Conservation (phyloP, 2,329 filamentous ascomycete genomes). For the Colletotrichum musicola region DNA sequence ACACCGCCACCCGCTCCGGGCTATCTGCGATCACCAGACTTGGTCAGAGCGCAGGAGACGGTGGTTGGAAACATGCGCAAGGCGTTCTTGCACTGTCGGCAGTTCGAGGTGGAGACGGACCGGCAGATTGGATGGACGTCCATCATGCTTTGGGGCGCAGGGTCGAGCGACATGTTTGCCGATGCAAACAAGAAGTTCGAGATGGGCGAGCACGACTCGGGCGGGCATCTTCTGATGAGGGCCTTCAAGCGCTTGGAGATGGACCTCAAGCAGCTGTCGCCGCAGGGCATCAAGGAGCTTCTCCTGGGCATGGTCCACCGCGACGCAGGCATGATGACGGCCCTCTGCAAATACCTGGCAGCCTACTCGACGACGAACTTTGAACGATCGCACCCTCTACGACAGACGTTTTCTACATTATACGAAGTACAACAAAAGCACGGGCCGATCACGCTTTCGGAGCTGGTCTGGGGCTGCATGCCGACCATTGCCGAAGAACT, state of each 20-base stretch:
- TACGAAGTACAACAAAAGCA: constrained; percentile 62
- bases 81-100: constrained; percentile 59
- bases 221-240: constrained; percentile 55
- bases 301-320: constrained; percentile 59
- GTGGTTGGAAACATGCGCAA: constrained; percentile 59
- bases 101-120: constrained; percentile 55
- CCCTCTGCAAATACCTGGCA: constrained; percentile 59
- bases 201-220: constrained; percentile 54
- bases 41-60: constrained; percentile 58
- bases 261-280: constrained; percentile 57
- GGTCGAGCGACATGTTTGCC: constrained; percentile 57
- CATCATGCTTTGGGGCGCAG: constrained; percentile 58
- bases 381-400: constrained; percentile 57
- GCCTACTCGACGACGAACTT: constrained; percentile 59
- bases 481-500: constrained; percentile 58
- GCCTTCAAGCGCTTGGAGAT: constrained; percentile 58
- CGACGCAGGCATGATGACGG: constrained; percentile 59
- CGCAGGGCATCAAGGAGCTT: constrained; percentile 57
- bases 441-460: constrained; percentile 56
- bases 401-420: constrained; percentile 56
- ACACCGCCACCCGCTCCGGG: constrained; percentile 58
- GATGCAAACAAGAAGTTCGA: constrained; percentile 60
- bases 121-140: constrained; percentile 55
- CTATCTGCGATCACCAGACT: constrained; percentile 57
- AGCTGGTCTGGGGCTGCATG: constrained; percentile 56